Base-by-base conservation (phyloP, 176 grass and related monocot genomes). In the Oryza officinalis region DNA sequence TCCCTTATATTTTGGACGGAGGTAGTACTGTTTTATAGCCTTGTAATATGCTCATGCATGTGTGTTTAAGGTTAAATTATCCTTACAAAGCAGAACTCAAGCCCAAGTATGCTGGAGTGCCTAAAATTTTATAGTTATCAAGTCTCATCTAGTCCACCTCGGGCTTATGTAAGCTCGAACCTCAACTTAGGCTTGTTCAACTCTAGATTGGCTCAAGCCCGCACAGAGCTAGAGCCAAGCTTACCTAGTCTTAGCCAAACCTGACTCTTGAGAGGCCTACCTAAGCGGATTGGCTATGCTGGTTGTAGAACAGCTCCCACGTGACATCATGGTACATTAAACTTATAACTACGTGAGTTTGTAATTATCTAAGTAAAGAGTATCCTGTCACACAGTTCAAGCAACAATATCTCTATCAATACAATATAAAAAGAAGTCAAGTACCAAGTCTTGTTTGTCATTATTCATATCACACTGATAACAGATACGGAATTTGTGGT, bases 341-440 rank as follows among this genome's bases (percentile, higher is more conserved):
- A 57, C 17, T 57, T 57, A 57, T 20, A 6, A 57, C 50, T 57
- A 57, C 1, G 6, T 57, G 50, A 20, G 50, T 57, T 57, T 8
- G 15, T 57, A n/a, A 82, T 47, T 26, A 31, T 80, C 46, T 5
- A 80, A 32, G 27, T 54, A 35, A 28, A 27, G 13, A 79, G 13
- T 30, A 28, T 57, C 25, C 7, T 63, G 6, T 63, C 45, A 20
- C 44, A 82, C n/a, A 82, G 25, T 32, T 72, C 54, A 72, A 72
- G 49, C 33, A 82, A 25, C 25, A 61, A 71, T 72, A 44, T 40
- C 37, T 44, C 43, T 71, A 63, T 71, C 23, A 60, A 57, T 60
- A 82, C 40, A 33, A 44, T 63, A 72, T 32, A 54, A 73, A 73
- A 45, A 14, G 9, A 70, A 81, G 46, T 37, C 47, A 70, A 81